Evolutionary conservation across 2,329 filamentous ascomycete species (phyloP), one percentile per base, ranked within the genome.

Genomic region (Phoma sp.): DNA sequence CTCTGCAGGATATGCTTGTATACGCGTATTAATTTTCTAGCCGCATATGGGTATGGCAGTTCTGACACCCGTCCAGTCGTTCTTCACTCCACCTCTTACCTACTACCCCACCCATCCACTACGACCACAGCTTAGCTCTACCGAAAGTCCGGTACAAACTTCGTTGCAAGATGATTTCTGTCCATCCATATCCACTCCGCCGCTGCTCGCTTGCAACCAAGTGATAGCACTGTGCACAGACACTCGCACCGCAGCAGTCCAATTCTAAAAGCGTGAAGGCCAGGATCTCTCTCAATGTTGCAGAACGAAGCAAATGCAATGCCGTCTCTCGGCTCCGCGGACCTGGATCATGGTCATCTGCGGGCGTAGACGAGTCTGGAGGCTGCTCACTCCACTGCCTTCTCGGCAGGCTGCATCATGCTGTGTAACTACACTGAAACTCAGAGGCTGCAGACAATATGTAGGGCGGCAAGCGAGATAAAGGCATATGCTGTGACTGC

Each of bases 311-410:
- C 14, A 9, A 32, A 32, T 42, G 27, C 7, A 23, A 39, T 44
- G 35, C 7, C 22, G 18, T 14, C 23, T 33, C 32, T 58, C 53
- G 55, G 52, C 55, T 56, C 59, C 59, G 45, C 36, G 27, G 45
- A 47, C 61, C 59, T 47, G 59, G 61, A 52, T 37, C 33, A 33
- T 43, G 61, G 61, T 56, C 46, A 51, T 27, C 32, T 40, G 51
- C 51, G 48, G 58, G 46, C 51, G 57, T 18, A 53, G 33, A 44
- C 37, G 45, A 52, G 44, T 18, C 18, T 18, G 18, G 18, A 18
- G 29, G 43, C 35, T 40, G 22, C 38, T 47, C 24, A 33, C 35
- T 37, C 43, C 42, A 22, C 41, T 27, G 35, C 11, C 27, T 29
- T 25, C 44, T 52, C 39, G 36, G 23, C 43, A 44, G 47, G 35